Base-by-base conservation (phyloP, 1,139 yeast genomes). In the Saccharomycopsis hybrid region DNA sequence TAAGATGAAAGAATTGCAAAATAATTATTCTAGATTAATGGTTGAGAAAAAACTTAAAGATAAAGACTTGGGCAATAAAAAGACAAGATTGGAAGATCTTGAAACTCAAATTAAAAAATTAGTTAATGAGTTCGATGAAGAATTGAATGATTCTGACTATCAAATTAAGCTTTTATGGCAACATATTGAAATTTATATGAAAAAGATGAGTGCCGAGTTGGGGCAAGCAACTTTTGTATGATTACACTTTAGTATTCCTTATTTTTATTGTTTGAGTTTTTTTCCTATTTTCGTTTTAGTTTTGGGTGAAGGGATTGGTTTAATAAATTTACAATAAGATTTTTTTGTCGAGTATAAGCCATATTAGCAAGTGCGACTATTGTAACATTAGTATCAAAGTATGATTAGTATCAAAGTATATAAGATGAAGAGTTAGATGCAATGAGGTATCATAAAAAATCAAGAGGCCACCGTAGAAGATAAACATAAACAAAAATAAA, bases 21-120 rank as follows among this genome's bases (percentile, higher is more conserved):
- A 67, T 11, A 72, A 74, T 44, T 77, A 78, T 53, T 71, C 75
- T 9, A 67, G 69, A 27, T 64, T 81, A 49, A 70, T 76, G 11
- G 71, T 71, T 3, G 80, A 79, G 52, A 68, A 82, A 38, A 72
- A 74, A 44, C 60, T 70, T 30, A 75, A 74, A 57, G 82, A 80
- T 48, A 73, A 70, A 49, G 82, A 78, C 44, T 66, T 78, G 55
- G 57, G 74, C 72, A 61, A 71, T 70, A 60, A 72, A 70, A 38
- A 70, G 70, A 49, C 25, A 8, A 44, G 36, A 33, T 45, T 52
- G 32, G 38, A 40, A 9, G 47, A 43, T 8, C 40, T 47, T 35
- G 46, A 47, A 3, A 13, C 33, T 3, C 44, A 49, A 33, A 52
- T 48, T 13, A 46, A 41, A 9, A 36, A 32, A 18, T 5, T 47